phyloP scores from a whole-genome alignment of 805 yeast species.

The Lipomyces kockii region DNA sequence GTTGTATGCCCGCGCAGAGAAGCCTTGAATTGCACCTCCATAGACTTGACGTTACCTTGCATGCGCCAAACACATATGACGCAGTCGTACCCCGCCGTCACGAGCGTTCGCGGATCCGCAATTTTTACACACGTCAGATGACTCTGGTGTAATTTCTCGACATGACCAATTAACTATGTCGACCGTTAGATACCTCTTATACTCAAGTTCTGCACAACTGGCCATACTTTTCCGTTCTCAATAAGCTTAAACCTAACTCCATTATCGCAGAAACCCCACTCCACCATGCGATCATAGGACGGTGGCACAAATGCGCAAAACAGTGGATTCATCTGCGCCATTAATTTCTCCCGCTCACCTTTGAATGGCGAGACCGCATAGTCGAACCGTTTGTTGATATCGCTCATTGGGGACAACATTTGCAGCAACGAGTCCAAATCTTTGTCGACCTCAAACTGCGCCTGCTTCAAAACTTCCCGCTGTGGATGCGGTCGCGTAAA shows the following conservation, averaged over 20 bases:
- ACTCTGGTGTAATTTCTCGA: slow-evolving; percentile 33
- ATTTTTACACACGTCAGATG: slow-evolving; percentile 31
- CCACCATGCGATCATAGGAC: slow-evolving; percentile 34
- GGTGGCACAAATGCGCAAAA: slow-evolving; percentile 34
- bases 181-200: background rate
- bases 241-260: slow-evolving; percentile 37
- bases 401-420: slow-evolving; percentile 27
- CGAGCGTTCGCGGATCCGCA: slow-evolving; percentile 35
- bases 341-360: slow-evolving; percentile 27
- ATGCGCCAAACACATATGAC: slow-evolving; percentile 49
- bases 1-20: slow-evolving; percentile 63
- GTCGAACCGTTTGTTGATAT: slow-evolving; percentile 21
- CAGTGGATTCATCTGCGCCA: slow-evolving; percentile 28
- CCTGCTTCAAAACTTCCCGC: slow-evolving; percentile 45
- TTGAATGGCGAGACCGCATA: slow-evolving; percentile 20
- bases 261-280: slow-evolving; percentile 38
- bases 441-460: slow-evolving; percentile 27
- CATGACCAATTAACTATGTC: slow-evolving; percentile 31
- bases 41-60: slow-evolving; percentile 27
- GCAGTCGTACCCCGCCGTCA: slow-evolving; percentile 36
- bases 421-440: slow-evolving; percentile 25
- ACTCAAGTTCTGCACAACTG: too few relatives aligned
- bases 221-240: slow-evolving; percentile 34
- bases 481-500: slow-evolving; percentile 70
- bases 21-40: slow-evolving; percentile 34